phyloP scores from a whole-genome alignment of 129 eudicot genomes.

The Saposhnikovia divaricata region DNA sequence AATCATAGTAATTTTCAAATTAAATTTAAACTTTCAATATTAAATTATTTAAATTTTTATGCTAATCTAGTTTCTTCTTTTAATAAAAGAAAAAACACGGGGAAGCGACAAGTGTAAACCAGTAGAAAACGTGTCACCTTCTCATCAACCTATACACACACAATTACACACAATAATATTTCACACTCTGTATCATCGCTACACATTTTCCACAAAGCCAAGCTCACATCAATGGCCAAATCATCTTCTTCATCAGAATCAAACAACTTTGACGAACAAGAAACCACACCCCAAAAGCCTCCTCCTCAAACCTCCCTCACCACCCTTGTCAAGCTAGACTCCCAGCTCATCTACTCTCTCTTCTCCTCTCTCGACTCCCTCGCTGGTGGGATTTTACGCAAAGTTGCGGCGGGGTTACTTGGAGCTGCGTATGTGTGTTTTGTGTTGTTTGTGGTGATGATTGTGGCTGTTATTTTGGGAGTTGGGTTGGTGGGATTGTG shows the following conservation, averaged over 20 bases:
- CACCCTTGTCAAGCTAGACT: neutral
- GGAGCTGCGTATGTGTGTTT: constrained; percentile 50
- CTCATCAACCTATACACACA: neutral
- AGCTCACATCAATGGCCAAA: neutral
- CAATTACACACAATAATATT: neutral
- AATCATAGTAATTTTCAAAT: too few relatives aligned
- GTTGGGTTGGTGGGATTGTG: constrained; percentile 44
- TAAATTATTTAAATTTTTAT: too few relatives aligned
- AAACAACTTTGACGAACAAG: neutral
- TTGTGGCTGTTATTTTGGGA: constrained; percentile 46
- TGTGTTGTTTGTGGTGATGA: constrained; percentile 34
- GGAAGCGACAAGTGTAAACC: neutral
- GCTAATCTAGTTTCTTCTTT: too few relatives aligned
- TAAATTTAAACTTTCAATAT: too few relatives aligned
- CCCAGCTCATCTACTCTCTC: neutral
- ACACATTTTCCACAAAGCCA: neutral
- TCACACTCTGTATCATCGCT: neutral
- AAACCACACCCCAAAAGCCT: neutral
- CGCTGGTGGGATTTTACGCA: constrained; percentile 8
- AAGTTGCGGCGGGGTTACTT: constrained; percentile 35
- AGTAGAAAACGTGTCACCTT: neutral
- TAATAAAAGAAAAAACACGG: neutral
- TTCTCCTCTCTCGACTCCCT: neutral
- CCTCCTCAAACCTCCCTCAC: neutral
- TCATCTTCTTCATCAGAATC: neutral